A percentile compares a stretch with the other conserved stretches of the same genome.
phyloP scores from a whole-genome alignment of 2,329 filamentous ascomycete species.

The Clonostachys chloroleuca region DNA sequence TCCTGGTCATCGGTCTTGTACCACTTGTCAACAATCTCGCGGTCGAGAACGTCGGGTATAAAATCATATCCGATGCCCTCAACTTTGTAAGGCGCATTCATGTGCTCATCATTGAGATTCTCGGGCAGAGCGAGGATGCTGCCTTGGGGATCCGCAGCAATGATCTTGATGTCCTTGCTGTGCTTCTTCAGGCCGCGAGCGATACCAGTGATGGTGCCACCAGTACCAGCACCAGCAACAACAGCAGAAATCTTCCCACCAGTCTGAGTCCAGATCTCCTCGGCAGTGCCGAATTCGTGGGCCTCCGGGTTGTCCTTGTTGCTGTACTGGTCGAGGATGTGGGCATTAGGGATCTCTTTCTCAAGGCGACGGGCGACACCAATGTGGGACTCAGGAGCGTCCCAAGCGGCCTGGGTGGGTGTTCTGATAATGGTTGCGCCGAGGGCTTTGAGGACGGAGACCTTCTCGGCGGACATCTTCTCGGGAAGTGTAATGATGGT shows the following conservation, averaged over 20 bases:
- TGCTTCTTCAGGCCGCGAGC: constrained; percentile 84
- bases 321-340: constrained; percentile 94
- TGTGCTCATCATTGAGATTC: constrained; percentile 71
- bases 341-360: constrained; percentile 94
- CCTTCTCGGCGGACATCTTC: constrained; percentile 99
- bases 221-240: constrained; percentile 90
- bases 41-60: constrained; percentile 88
- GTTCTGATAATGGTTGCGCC: constrained; percentile 97
- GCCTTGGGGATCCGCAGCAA: constrained; percentile 89
- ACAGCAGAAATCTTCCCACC: constrained; percentile 76
- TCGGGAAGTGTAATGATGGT: constrained; percentile 98
- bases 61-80: constrained; percentile 99
- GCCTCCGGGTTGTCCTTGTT: constrained; percentile 90
- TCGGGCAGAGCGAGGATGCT: constrained; percentile 86
- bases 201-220: constrained; percentile 90
- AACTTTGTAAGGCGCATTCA: constrained; percentile 90
- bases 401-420: constrained; percentile 91
- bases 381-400: constrained; percentile 94
- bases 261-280: constrained; percentile 95
- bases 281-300: constrained; percentile 89
- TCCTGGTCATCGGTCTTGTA: constrained; percentile 96
- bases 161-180: constrained; percentile 77
- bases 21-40: constrained; percentile 80
- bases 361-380: constrained; percentile 85
- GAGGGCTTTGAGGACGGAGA: constrained; percentile 87